Percentiles rank a stretch among this genome's conserved stretches.
Conservation (phyloP, 2,329 filamentous ascomycete genomes). For the Berkeleyomyces basicola region DNA sequence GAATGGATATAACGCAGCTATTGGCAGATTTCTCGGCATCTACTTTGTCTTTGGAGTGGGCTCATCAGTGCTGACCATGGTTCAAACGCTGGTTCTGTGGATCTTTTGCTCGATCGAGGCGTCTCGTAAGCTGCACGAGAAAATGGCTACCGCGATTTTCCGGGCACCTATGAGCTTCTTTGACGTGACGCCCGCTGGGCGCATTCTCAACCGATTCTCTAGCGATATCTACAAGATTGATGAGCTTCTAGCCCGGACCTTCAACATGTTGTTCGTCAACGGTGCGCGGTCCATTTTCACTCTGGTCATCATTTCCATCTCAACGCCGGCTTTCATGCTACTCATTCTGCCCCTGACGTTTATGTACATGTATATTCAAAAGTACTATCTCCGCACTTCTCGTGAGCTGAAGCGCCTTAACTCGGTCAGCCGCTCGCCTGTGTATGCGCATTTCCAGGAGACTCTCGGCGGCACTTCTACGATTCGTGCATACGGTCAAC, state of each 20-base stretch:
- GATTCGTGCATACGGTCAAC: constrained; percentile 85
- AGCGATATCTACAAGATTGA: constrained; percentile 71
- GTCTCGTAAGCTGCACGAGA: constrained; percentile 87
- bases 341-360: constrained; percentile 66
- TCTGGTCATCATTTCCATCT: constrained; percentile 63
- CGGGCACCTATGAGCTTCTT: constrained; percentile 98
- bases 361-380: constrained; percentile 83
- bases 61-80: constrained; percentile 64
- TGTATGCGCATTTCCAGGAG: constrained; percentile 97
- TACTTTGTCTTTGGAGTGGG: constrained; percentile 93
- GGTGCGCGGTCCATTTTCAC: constrained; percentile 64
- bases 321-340: constrained; percentile 64
- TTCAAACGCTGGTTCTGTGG: constrained; percentile 92
- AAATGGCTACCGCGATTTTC: constrained; percentile 96
- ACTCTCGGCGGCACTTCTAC: constrained; percentile 86
- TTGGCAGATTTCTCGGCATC: constrained; percentile 83
- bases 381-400: constrained; percentile 92
- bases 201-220: constrained; percentile 92
- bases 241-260: constrained; percentile 85
- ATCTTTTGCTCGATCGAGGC: constrained; percentile 99
- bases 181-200: constrained; percentile 89
- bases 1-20: constrained; percentile 50
- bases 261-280: constrained; percentile 90
- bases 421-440: constrained; percentile 86
- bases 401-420: constrained; percentile 92